These are phyloP conservation scores for Dactylellina haptotyla DNA, from an alignment of 2,329 filamentous ascomycete genomes.

Conservation along the genomic window DNA sequence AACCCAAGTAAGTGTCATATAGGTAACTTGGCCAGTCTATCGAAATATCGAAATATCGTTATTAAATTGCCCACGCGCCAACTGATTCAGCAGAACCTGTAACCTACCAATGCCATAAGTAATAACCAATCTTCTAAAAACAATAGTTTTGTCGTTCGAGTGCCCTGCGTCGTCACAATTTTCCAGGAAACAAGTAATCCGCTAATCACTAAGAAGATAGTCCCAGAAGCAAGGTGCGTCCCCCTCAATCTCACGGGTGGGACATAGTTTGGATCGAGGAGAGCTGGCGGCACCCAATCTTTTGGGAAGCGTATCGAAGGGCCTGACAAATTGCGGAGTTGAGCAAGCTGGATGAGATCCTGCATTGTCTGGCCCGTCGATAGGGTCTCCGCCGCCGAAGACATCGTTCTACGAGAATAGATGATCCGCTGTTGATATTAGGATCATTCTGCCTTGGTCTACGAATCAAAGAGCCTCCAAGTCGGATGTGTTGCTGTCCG, in stretches of 20 bases:
- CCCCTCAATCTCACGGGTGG: conserved; percentile 30
- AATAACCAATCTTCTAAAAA: conserved; percentile 52
- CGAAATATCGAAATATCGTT: not conserved
- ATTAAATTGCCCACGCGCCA: not conserved
- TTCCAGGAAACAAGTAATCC: conserved; percentile 34
- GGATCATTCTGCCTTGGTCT: conserved; percentile 33
- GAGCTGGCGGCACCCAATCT: conserved; percentile 42
- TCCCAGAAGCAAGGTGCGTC: conserved; percentile 24
- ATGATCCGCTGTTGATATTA: conserved; percentile 10
- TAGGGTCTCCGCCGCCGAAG: conserved; percentile 19
- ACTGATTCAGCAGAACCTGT: no score
- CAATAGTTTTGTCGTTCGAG: conserved; percentile 25
- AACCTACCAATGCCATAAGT: conserved; percentile 34
- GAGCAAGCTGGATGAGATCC: conserved; percentile 28
- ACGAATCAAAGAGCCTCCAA: not conserved
- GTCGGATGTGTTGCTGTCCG: conserved; percentile 3
- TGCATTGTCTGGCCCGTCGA: conserved; percentile 49
- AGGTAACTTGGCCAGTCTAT: conserved; percentile 28
- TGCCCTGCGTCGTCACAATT: conserved; percentile 42
- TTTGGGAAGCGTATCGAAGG: not conserved
- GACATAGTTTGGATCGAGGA: conserved; percentile 43
- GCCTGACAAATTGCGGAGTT: conserved; percentile 19
- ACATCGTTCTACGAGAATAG: conserved; percentile 29
- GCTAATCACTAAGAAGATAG: conserved; percentile 28
- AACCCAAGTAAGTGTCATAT: conserved; percentile 23